These are phyloP conservation scores for Paecilomyces sp. DNA, from an alignment of 2,329 filamentous ascomycete species.

Conservation along the genomic window DNA sequence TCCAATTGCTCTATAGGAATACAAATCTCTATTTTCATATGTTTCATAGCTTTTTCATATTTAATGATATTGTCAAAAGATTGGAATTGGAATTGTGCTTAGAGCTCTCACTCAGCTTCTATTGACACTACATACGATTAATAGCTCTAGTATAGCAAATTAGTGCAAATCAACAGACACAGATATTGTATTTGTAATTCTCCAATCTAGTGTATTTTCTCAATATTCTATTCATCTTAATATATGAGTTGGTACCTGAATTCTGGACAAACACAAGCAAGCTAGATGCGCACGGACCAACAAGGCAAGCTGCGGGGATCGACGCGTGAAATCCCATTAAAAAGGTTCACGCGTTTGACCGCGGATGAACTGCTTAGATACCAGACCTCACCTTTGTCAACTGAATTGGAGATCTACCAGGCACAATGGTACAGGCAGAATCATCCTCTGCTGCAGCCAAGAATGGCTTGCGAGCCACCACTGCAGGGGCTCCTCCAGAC, in stretches of 20 bases:
- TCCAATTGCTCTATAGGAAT: neutral
- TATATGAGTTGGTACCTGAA: neutral
- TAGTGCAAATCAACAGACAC: neutral
- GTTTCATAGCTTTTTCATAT: too few relatives aligned
- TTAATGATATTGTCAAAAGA: too few relatives aligned
- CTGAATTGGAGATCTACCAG: neutral
- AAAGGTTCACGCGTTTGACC: neutral
- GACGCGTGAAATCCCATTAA: neutral
- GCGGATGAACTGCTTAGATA: neutral
- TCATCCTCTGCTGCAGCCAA: slow-evolving; percentile 38
- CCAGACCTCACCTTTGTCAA: neutral
- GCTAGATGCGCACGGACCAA: neutral
- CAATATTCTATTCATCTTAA: neutral
- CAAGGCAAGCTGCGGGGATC: neutral
- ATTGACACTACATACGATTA: neutral
- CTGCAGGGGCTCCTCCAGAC: slow-evolving; percentile 33
- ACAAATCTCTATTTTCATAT: neutral
- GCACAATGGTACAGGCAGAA: slow-evolving; percentile 38
- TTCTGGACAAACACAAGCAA: neutral
- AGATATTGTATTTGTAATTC: neutral
- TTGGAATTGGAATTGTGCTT: too few relatives aligned
- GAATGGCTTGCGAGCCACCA: slow-evolving; percentile 33
- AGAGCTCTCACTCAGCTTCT: neutral
- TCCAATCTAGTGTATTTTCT: neutral
- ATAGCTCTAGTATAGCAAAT: neutral